Conservation (phyloP, 2,329 filamentous ascomycete species). For the Penicillium olsonii region DNA sequence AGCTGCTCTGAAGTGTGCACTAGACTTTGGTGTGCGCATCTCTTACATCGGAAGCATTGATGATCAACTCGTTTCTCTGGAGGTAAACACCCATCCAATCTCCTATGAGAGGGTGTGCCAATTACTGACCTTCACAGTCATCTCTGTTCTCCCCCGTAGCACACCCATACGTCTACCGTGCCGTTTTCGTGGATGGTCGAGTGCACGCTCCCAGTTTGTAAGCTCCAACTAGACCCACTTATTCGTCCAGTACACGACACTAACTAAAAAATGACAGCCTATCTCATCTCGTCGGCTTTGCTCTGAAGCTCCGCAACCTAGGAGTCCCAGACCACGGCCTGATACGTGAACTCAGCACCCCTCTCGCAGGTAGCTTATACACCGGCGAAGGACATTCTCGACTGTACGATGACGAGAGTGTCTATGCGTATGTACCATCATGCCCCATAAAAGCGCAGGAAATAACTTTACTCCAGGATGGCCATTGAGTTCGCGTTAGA, state of each 20-base stretch:
- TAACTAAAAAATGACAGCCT: constrained; percentile 53
- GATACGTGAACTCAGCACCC: constrained; percentile 82
- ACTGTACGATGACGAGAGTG: constrained; percentile 83
- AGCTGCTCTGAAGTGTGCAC: constrained; percentile 69
- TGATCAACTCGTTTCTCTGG: constrained; percentile 91
- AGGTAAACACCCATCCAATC: constrained; percentile 54
- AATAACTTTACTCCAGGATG: constrained; percentile 48
- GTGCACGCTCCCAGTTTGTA: constrained; percentile 89
- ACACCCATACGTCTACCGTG: constrained; percentile 91
- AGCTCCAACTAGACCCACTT: constrained; percentile 23
- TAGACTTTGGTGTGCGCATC: constrained; percentile 78
- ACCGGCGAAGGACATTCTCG: constrained; percentile 90
- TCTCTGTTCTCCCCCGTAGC: constrained; percentile 81
- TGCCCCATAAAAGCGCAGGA: neutral
- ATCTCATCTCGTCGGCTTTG: constrained; percentile 87
- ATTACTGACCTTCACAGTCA: constrained; percentile 52
- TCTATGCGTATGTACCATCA: constrained; percentile 67
- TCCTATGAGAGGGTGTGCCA: neutral
- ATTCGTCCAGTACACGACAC: neutral
- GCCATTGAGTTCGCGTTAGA: constrained; percentile 73
- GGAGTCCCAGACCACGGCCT: constrained; percentile 92
- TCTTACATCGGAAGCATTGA: constrained; percentile 94
- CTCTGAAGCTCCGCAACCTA: constrained; percentile 88
- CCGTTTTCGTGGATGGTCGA: constrained; percentile 93
- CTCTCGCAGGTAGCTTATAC: constrained; percentile 88